Evolutionary conservation across 495 filamentous ascomycete genomes (phyloP).

Genomic region (Talaromyces ruber): DNA sequence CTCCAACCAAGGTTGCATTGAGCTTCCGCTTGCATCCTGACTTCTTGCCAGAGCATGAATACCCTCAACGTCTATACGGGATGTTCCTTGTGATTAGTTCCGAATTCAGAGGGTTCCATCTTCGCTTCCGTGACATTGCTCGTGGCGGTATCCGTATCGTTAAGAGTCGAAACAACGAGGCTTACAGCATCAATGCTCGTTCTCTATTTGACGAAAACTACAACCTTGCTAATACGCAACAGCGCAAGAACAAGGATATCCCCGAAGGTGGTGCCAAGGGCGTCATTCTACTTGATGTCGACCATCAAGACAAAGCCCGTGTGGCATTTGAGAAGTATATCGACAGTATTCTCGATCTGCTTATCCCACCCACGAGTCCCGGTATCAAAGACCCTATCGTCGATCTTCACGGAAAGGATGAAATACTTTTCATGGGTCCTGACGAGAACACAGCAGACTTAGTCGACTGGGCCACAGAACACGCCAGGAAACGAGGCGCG

Average conservation of each 20-base stretch:
- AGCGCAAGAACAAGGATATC: slow-evolving; percentile 99
- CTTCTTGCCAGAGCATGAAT: slow-evolving; percentile 87
- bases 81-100: slow-evolving; percentile 98
- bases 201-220: slow-evolving; percentile 98
- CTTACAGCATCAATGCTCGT: slow-evolving; percentile 91
- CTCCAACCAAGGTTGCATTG: slow-evolving; percentile 94
- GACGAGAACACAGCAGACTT: slow-evolving; percentile 98
- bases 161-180: slow-evolving; percentile 90
- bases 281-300: slow-evolving; percentile 87
- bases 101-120: slow-evolving; percentile 93
- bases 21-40: slow-evolving; percentile 88
- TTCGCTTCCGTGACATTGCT: slow-evolving; percentile 94
- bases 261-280: slow-evolving; percentile 99
- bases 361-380: slow-evolving; percentile 79
- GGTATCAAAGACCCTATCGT: slow-evolving; percentile 99
- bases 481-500: slow-evolving; percentile 78
- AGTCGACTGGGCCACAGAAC: slow-evolving; percentile 96
- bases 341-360: slow-evolving; percentile 90
- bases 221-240: slow-evolving; percentile 94
- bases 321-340: slow-evolving; percentile 99
- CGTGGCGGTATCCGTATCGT: slow-evolving; percentile 97
- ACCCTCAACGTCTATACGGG: slow-evolving; percentile 86
- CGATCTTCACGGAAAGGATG: slow-evolving; percentile 84
- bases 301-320: slow-evolving; percentile 83
- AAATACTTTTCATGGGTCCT: slow-evolving; percentile 97